Evolutionary conservation across 805 yeast species (phyloP).

Genomic region (Candida khao-thaluensis): DNA sequence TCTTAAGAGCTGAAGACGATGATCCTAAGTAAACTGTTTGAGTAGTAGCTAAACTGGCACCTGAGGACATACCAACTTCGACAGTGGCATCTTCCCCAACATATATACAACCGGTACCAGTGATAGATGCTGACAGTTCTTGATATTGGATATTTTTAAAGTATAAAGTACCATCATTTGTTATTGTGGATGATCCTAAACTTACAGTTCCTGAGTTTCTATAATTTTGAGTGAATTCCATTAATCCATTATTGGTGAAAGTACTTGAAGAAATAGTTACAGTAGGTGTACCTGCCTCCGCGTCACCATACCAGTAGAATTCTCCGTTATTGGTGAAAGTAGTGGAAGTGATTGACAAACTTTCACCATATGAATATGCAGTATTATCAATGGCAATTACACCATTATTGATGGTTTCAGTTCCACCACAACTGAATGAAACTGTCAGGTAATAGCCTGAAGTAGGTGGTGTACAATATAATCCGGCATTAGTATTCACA

Average conservation of each 20-base stretch:
- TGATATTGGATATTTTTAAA: slow-evolving; percentile 19
- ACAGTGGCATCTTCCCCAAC: slow-evolving; percentile 12
- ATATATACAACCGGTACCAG: slow-evolving; percentile 21
- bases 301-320: slow-evolving; percentile 23
- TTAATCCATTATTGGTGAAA: slow-evolving; percentile 21
- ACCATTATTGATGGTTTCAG: neutral
- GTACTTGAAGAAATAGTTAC: slow-evolving; percentile 14
- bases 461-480: neutral
- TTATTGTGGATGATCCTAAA: slow-evolving; percentile 18
- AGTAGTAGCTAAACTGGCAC: slow-evolving; percentile 8
- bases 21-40: slow-evolving; percentile 1
- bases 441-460: neutral
- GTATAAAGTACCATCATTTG: slow-evolving; percentile 24
- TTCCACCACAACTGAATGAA: neutral
- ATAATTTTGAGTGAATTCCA: slow-evolving; percentile 19
- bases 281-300: slow-evolving; percentile 18
- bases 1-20: slow-evolving; percentile 14
- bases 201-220: slow-evolving; percentile 17
- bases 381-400: slow-evolving; percentile 2
- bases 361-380: neutral
- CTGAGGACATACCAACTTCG: slow-evolving; percentile 12
- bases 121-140: slow-evolving; percentile 18
- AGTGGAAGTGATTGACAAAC: slow-evolving; percentile 1
- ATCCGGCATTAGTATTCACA: neutral
- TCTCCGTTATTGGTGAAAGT: slow-evolving; percentile 24